These are phyloP conservation scores for Vanrija pseudolonga DNA, from an alignment of 1,284 basidiomycete genomes.

Conservation along the genomic window DNA sequence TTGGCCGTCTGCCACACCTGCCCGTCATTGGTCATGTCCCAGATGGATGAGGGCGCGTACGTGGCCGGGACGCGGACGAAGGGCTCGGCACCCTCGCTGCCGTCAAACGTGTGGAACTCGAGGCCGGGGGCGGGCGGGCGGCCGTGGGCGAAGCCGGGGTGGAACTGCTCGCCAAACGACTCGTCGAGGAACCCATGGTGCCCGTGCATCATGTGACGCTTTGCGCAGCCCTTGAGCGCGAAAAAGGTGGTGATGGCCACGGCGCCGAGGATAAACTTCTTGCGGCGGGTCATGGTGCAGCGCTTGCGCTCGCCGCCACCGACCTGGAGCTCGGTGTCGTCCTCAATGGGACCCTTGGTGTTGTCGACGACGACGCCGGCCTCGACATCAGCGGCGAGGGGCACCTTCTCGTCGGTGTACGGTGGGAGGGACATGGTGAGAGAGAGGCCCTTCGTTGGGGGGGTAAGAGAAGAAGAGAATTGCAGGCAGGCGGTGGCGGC, in stretches of 20 bases:
- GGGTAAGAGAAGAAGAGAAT: too few species aligned
- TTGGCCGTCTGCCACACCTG: slow-evolving; percentile 18
- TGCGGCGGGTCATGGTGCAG: slow-evolving; percentile 8
- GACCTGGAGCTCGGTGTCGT: neutral
- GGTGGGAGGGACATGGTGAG: neutral
- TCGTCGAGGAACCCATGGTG: neutral
- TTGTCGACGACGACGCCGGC: neutral
- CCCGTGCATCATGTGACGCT: neutral
- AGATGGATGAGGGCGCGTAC: neutral
- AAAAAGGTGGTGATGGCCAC: neutral
- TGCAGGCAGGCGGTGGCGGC: too few species aligned
- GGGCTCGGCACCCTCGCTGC: neutral
- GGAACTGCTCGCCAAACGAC: neutral
- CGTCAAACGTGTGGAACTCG: neutral
- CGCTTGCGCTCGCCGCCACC: slow-evolving; percentile 4
- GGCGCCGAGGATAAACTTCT: slow-evolving; percentile 15
- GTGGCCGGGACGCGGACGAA: too few species aligned
- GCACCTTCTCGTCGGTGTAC: neutral
- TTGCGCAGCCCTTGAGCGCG: neutral
- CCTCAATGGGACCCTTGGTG: neutral
- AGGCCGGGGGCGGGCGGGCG: neutral
- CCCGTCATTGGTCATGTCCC: neutral
- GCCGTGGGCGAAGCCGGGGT: neutral
- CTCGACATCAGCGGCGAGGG: neutral
- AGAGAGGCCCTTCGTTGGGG: neutral